phyloP scores from a whole-genome alignment of 1,139 yeast species.

The Lodderomyces metapsilosis region DNA sequence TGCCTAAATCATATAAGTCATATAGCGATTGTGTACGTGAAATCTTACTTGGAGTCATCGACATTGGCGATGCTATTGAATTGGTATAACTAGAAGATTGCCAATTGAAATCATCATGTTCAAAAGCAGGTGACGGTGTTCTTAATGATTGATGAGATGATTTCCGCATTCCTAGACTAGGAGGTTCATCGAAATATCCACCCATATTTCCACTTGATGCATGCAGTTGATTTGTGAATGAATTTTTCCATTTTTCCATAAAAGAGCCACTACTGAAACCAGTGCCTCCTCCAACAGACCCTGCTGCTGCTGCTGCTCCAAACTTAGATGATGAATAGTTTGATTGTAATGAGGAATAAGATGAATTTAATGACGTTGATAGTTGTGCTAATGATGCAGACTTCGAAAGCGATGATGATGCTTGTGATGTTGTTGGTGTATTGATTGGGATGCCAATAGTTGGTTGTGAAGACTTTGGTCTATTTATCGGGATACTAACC shows the following conservation, averaged over 20 bases:
- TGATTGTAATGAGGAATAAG: slow-evolving; percentile 9
- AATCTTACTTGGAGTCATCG: slow-evolving; percentile 21
- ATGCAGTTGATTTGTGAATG: slow-evolving; percentile 20
- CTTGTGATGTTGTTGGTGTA: slow-evolving; percentile 13
- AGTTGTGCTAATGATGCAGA: slow-evolving; percentile 37
- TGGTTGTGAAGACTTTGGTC: slow-evolving; percentile 12
- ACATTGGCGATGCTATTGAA: slow-evolving; percentile 10
- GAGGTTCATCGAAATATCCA: slow-evolving; percentile 17
- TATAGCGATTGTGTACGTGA: slow-evolving; percentile 42
- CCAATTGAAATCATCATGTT: slow-evolving; percentile 46
- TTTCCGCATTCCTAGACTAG: slow-evolving; percentile 22
- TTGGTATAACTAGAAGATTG: slow-evolving; percentile 12
- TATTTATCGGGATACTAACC: slow-evolving; percentile 12
- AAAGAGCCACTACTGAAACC: slow-evolving; percentile 30
- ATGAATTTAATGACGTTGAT: slow-evolving; percentile 7
- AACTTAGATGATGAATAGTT: slow-evolving; percentile 9
- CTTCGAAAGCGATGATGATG: slow-evolving; percentile 27
- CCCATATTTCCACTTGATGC: slow-evolving; percentile 8
- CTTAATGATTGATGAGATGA: slow-evolving; percentile 33
- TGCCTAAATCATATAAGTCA: slow-evolving; percentile 25
- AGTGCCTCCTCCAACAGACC: too few species aligned
- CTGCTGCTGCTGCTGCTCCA: too few species aligned
- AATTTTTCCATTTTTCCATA: slow-evolving; percentile 46
- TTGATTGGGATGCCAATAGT: slow-evolving; percentile 4
- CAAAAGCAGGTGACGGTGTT: slow-evolving; percentile 49